A percentile compares a stretch with the other conserved stretches of the same genome.
Evolutionary conservation across 2,329 filamentous ascomycete genomes (phyloP).

Genomic region (Colletotrichum kahawae): DNA sequence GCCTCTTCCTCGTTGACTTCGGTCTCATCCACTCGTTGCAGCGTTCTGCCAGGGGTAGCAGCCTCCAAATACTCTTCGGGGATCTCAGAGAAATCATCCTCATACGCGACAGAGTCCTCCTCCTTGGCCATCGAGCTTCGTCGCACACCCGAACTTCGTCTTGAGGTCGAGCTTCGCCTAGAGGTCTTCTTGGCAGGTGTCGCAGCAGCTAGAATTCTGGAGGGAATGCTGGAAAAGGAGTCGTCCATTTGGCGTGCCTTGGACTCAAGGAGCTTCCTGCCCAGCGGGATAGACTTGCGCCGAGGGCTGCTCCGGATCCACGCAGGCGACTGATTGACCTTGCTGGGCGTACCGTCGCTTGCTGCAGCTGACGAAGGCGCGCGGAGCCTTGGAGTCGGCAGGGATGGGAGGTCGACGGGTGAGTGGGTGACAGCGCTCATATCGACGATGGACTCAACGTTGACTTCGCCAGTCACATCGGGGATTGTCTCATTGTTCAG

Average conservation of each 20-base stretch:
- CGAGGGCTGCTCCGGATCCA: constrained; percentile 41
- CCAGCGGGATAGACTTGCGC: constrained; percentile 35
- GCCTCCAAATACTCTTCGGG: constrained; percentile 55
- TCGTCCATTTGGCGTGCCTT: constrained; percentile 35
- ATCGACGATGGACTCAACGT: neutral
- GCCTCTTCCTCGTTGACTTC: constrained; percentile 9
- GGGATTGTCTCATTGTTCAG: neutral
- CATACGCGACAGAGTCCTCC: constrained; percentile 43
- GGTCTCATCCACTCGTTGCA: neutral
- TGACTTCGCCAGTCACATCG: neutral
- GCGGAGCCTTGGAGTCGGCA: neutral
- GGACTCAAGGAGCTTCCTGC: constrained; percentile 35
- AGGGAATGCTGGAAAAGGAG: constrained; percentile 40
- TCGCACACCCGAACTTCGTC: neutral
- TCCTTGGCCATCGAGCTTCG: constrained; percentile 22
- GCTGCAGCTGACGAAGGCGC: neutral
- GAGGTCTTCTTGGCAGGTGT: constrained; percentile 28
- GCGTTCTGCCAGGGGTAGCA: constrained; percentile 46
- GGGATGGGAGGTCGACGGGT: neutral
- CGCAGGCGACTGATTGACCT: constrained; percentile 27
- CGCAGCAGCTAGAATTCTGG: constrained; percentile 34
- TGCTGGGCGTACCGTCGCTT: neutral
- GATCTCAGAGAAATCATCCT: constrained; percentile 64
- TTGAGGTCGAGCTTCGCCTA: neutral
- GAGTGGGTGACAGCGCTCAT: neutral